Evolutionary conservation across 345 rosid genomes (phyloP), one percentile per base, ranked within the genome.

Genomic region (Bruguiera sexangula): DNA sequence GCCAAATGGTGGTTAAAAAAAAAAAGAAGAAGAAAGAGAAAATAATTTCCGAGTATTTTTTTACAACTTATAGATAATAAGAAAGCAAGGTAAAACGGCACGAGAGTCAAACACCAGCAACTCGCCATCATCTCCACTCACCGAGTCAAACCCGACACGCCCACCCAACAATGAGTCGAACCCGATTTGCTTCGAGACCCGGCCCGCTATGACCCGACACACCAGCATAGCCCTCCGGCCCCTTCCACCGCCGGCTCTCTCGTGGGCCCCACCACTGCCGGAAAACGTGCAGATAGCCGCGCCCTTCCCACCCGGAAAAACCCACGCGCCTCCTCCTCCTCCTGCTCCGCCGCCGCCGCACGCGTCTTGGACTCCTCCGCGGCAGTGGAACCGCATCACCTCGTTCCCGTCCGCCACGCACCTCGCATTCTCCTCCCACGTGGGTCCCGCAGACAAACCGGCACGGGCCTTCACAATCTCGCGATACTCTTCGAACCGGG

Each of bases 351-450:
- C 9, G 22, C 24, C 86, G 6, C 80, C 70, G 24, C 76, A 68
- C 7, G 65, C 57, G 13, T 65, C 79, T 1, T 61, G 55, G 16
- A 64, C 73, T 1, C 67, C 70, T 1, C 98, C 98, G 66, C 86
- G 66, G 69, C 92, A 88, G 22, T 86, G 83, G 71, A 95, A 95
- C 80, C 96, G 82, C 99, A 95, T 95, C 56, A 91, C 86, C 84
- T 95, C 99, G 73, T 95, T 95, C 32, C 99, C 99, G 54, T 95
- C 99, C 5, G 99, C 97, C 2, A 82, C 77, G 70, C 96, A 91
- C 81, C 99, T 78, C 15, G 92, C 93, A 60, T 85, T 86, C 73
- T 88, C 96, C 72, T 87, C 96, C 82, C 84, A 75, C 56, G 85
- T 59, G 48, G 58, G 27, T 6, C 62, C 69, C 3, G 73, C 75